Evolutionary conservation across 495 filamentous ascomycete genomes (phyloP), one percentile per base, ranked within the genome.

Genomic region (Neurospora hispaniola): DNA sequence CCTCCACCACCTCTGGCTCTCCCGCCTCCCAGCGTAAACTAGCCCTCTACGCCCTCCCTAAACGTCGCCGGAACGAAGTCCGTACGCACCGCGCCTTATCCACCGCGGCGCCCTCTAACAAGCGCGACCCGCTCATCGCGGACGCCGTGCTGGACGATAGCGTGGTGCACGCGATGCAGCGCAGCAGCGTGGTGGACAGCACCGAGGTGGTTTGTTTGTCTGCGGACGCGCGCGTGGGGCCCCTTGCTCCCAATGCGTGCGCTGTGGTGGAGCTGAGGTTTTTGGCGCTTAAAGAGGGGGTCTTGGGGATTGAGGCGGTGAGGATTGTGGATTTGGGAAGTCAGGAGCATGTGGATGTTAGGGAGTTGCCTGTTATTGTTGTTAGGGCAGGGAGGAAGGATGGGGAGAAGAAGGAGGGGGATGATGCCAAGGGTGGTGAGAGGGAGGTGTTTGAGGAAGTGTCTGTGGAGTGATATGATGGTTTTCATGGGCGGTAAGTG

Each of bases 111-210:
- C 44, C 76, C 75, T 35, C 74, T 31, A 59, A n/a, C 70, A 73
- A 66, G 44, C 73, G 74, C n/a, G 73, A 81, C 74, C 73, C 76
- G 59, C 71, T 70, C 38, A 81, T 92, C 3, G 92, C 93, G 1
- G 91, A 93, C 74, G 91, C 93, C 18, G 89, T 97, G 38, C 86
- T 94, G 3, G 94, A 98, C 73, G 93, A 97, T 74, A 93, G 90
- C 72, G 87, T 94, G 16, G 85, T 97, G 40, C 91, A 95, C 81
- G 91, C 92, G 27, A 91, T 92, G 85, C 94, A 97, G 79, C 90
- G 89, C 75, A 91, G 85, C 74, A 88, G 90, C 69, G 85, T 87
- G 39, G 83, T 91, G n/a, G 92, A 96, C 69, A 83, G 87, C 42
- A 88, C 89, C 10, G 92, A 95, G 71, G 77, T 98, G 20, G 86